These are phyloP conservation scores for Carex sylvatica DNA, from an alignment of 202 grass and related monocot genomes.

Conservation along the genomic window DNA sequence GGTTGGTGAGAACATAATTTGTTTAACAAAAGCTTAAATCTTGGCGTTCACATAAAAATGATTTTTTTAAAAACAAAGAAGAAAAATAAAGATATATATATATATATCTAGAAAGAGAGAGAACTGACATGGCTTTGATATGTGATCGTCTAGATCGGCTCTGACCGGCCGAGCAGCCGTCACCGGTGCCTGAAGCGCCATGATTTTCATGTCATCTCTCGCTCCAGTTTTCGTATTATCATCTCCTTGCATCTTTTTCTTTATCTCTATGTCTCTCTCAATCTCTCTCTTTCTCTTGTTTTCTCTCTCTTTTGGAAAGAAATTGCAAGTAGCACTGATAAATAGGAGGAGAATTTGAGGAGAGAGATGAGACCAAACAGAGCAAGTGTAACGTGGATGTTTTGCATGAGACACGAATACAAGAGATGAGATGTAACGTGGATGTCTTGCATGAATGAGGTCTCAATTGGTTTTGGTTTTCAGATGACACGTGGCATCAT, in stretches of 20 bases:
- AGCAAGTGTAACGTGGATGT: not conserved
- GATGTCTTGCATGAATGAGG: not conserved
- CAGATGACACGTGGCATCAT: not conserved
- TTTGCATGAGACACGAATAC: slow-evolving; percentile 15
- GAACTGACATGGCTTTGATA: slow-evolving; percentile 35
- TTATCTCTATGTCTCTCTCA: not conserved
- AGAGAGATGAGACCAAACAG: not conserved
- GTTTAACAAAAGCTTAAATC: too few species aligned
- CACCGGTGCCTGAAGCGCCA: slow-evolving; percentile 36
- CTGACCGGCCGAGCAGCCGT: slow-evolving; percentile 27
- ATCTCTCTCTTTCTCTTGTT: not conserved
- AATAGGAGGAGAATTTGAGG: not conserved
- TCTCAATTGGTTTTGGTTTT: not conserved
- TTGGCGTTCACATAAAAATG: not conserved
- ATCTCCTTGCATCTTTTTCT: not conserved
- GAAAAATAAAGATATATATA: not conserved
- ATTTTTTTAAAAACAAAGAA: not conserved
- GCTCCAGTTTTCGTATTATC: not conserved
- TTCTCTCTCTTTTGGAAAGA: not conserved
- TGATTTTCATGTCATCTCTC: slow-evolving; percentile 23
- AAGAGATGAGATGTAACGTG: not conserved
- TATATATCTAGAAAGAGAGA: too few species aligned
- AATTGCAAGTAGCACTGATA: not conserved
- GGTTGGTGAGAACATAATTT: not conserved
- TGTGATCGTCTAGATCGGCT: slow-evolving; percentile 34